Evolutionary conservation across 2,329 filamentous ascomycete genomes (phyloP).

Genomic region (Fusarium humuli): DNA sequence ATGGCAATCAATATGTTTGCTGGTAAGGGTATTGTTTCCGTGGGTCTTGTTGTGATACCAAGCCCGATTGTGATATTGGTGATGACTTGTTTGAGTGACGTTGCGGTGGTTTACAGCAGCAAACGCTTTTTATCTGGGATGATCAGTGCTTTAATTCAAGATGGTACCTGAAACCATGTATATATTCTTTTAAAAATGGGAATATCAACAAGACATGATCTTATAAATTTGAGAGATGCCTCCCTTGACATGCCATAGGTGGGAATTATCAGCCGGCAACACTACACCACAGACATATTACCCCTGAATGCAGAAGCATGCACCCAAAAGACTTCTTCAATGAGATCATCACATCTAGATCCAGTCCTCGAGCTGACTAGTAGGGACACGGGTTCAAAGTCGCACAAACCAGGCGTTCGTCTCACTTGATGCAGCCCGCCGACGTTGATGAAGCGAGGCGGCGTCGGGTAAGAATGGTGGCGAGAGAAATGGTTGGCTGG

Average conservation of each 20-base stretch:
- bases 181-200: background rate
- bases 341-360: background rate
- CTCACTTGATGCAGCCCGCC: constrained; percentile 34
- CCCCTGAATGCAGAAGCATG: background rate
- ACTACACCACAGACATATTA: background rate
- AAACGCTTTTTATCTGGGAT: background rate
- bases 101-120: background rate
- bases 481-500: constrained; percentile 18
- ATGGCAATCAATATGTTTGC: constrained; percentile 1
- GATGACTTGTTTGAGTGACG: background rate
- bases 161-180: background rate
- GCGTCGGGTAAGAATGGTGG: constrained; percentile 16
- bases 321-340: background rate
- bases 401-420: constrained; percentile 33
- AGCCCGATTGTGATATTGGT: background rate
- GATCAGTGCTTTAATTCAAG: background rate
- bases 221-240: background rate
- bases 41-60: constrained; percentile 2
- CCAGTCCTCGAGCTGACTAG: background rate
- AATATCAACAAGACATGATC: background rate
- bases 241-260: background rate
- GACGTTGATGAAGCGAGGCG: constrained; percentile 41
- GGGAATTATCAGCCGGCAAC: background rate
- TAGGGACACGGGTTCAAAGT: constrained; percentile 9
- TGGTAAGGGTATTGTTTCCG: constrained; percentile 20